phyloP scores from a whole-genome alignment of 2,329 filamentous ascomycete genomes.

The Fusarium concolor region DNA sequence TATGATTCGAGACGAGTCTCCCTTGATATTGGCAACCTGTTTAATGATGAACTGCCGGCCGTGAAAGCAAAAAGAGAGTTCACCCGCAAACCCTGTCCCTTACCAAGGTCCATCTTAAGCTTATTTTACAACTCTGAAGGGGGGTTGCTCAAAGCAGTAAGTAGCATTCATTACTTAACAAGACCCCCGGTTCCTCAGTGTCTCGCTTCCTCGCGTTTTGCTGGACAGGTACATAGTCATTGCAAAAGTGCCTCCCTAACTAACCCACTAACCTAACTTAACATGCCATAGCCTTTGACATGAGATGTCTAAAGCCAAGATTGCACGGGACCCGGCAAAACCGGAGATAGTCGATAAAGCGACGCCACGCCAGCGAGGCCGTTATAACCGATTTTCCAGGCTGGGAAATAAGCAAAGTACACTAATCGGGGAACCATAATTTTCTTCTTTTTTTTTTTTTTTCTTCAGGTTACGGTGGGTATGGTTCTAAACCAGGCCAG shows the following conservation, averaged over 20 bases:
- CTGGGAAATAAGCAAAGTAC: not conserved
- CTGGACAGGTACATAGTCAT: not conserved
- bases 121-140: slow-evolving; percentile 42
- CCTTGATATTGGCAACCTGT: not conserved
- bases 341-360: slow-evolving; percentile 31
- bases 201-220: slow-evolving; percentile 12
- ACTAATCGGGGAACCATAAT: too few species aligned
- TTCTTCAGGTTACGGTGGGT: too few species aligned
- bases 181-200: slow-evolving; percentile 3
- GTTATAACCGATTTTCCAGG: slow-evolving; percentile 39
- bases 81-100: slow-evolving; percentile 35
- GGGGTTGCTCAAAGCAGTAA: slow-evolving; percentile 23
- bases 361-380: slow-evolving; percentile 25
- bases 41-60: not conserved
- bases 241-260: slow-evolving; percentile 16
- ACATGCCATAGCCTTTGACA: slow-evolving; percentile 13
- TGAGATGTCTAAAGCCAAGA: slow-evolving; percentile 37
- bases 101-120: slow-evolving; percentile 43
- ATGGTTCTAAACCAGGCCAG: not conserved
- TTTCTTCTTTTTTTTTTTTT: too few species aligned
- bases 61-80: slow-evolving; percentile 9
- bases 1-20: not conserved
- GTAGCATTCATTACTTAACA: not conserved
- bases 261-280: too few species aligned
- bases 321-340: slow-evolving; percentile 43